These are phyloP conservation scores for Pichia occidentalis DNA, from an alignment of 805 yeast genomes.

Conservation along the genomic window DNA sequence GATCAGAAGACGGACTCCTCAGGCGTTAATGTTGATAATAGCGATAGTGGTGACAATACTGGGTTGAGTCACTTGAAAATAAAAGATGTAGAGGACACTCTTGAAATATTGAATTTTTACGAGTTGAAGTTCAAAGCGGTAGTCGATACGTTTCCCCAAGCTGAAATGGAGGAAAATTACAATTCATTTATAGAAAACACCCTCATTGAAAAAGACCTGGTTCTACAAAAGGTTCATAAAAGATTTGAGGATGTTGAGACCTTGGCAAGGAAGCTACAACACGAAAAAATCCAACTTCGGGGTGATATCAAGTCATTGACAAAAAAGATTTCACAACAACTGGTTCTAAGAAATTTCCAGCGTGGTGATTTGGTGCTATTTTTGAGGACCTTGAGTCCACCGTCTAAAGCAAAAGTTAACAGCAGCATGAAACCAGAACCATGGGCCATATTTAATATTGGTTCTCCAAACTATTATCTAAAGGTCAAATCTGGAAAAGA, in stretches of 20 bases:
- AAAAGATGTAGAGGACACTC: constrained; percentile 1
- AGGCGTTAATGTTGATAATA: neutral
- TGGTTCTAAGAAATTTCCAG: constrained; percentile 62
- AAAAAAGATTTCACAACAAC: constrained; percentile 39
- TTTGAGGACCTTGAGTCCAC: constrained; percentile 52
- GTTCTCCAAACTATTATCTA: constrained; percentile 78
- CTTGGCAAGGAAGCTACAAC: constrained; percentile 77
- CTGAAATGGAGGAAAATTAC: constrained; percentile 30
- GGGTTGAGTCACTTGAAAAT: constrained; percentile 12
- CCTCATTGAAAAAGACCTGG: constrained; percentile 22
- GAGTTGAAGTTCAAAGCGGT: neutral
- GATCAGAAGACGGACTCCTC: constrained; percentile 2
- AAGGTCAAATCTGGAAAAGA: constrained; percentile 30
- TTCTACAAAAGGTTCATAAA: constrained; percentile 43
- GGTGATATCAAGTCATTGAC: constrained; percentile 38
- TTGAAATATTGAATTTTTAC: constrained; percentile 1
- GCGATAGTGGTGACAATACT: neutral
- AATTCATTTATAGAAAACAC: constrained; percentile 25
- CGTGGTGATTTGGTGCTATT: constrained; percentile 76
- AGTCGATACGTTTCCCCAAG: neutral
- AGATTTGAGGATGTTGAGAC: constrained; percentile 87
- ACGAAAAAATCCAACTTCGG: constrained; percentile 52
- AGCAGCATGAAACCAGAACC: constrained; percentile 35
- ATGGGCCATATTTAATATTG: constrained; percentile 94
- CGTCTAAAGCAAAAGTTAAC: constrained; percentile 3